Evolutionary conservation across 164 flowering plant genomes (phyloP), one percentile per base, ranked within the genome.

Genomic region (Berberis vulgaris): DNA sequence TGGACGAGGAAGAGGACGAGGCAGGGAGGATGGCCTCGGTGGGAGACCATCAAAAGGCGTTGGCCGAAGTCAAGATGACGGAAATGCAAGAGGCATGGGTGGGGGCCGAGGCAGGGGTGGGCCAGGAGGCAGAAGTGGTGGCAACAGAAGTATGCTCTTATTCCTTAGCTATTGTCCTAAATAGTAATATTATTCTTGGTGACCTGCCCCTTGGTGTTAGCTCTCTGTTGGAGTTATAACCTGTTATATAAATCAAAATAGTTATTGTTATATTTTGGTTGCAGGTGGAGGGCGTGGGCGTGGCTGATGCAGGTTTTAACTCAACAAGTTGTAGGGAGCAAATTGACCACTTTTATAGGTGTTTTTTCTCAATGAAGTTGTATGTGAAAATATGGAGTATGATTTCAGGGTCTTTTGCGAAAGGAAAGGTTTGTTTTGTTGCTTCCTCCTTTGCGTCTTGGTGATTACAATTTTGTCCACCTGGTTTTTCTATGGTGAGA

Each of bases 1-100:
- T 38, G 92, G 92, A 9, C 86, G 84, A 73, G 88, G 88, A 66
- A 77, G 88, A 60, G 88, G 88, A 68, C 79, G 92, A 78, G 86
- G 92, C 49, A 80, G 87, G 71, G 91, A 83, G 55, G 92, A 86
- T 53, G 81, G 81, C 60, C 41, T 79, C 62, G 61, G 76, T 70
- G 77, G 80, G 43, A 70, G 80, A 65, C 72, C 74, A 62, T 68
- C 71, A 54, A 84, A 70, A 74, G 84, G 83, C 59, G 26, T 64
- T 80, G 84, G 86, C 38, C 80, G 78, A 73, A 86, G 86, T 11
- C 59, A 76, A 46, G 89, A 84, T 63, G 85, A 80, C 70, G 84
- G 81, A 60, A 72, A 71, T 52, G 57, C 66, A 41, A 78, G 62
- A 71, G 83, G 81, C 50, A 70, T 67, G 67, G 80, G 79, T 59